These are phyloP conservation scores for Yamadazyma epiphylla DNA, from an alignment of 1,139 yeast species.

Conservation along the genomic window DNA sequence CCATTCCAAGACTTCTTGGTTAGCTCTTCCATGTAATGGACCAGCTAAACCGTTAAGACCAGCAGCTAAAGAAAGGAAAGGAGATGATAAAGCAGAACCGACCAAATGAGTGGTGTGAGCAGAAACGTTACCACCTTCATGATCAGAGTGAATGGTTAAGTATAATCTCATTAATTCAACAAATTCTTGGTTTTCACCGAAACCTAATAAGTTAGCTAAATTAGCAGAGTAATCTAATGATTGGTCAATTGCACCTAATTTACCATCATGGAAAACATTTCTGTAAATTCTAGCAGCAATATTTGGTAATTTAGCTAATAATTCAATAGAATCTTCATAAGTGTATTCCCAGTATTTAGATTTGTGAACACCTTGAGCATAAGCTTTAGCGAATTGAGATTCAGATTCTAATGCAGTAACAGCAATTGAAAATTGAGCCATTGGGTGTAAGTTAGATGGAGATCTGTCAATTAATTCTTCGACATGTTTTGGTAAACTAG, in stretches of 20 bases:
- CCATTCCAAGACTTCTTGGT: slow-evolving; percentile 97
- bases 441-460: slow-evolving; percentile 89
- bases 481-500: slow-evolving; percentile 81
- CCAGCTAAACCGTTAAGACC: slow-evolving; percentile 98
- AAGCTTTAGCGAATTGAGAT: slow-evolving; percentile 87
- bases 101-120: slow-evolving; percentile 97
- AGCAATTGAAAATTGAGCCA: slow-evolving; percentile 95
- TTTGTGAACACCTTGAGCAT: slow-evolving; percentile 85
- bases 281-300: slow-evolving; percentile 94
- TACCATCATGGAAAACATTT: slow-evolving; percentile 85
- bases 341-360: slow-evolving; percentile 89
- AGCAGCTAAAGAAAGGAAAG: slow-evolving; percentile 88
- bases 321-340: slow-evolving; percentile 83
- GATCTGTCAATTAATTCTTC: slow-evolving; percentile 77
- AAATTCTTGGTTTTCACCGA: slow-evolving; percentile 74
- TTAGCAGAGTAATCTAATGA: slow-evolving; percentile 89
- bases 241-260: slow-evolving; percentile 66
- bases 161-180: slow-evolving; percentile 89
- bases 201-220: slow-evolving; percentile 81
- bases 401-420: slow-evolving; percentile 88
- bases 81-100: slow-evolving; percentile 93
- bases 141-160: slow-evolving; percentile 94
- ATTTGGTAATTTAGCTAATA: slow-evolving; percentile 88
- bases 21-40: slow-evolving; percentile 97
- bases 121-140: slow-evolving; percentile 98